These are phyloP conservation scores for Abrus pulchellus DNA, from an alignment of 306 rosid genomes.

Conservation along the genomic window DNA sequence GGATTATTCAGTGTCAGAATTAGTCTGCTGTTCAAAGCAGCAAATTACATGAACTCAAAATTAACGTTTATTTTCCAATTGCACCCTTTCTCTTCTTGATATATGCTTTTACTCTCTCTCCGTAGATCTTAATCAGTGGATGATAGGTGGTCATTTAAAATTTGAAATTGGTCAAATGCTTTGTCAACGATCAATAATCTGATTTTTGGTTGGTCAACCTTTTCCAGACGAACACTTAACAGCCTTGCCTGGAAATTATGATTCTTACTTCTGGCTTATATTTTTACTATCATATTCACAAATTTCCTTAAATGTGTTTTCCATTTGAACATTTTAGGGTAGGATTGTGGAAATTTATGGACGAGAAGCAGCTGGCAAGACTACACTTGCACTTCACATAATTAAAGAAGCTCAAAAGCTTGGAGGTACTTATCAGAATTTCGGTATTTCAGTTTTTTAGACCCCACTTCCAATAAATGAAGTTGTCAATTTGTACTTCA, in stretches of 20 bases:
- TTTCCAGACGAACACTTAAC: slow-evolving; percentile 5
- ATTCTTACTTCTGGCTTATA: slow-evolving; percentile 10
- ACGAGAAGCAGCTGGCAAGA: slow-evolving; percentile 89
- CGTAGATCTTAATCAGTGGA: background rate
- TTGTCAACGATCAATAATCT: slow-evolving; percentile 30
- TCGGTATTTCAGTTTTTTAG: slow-evolving; percentile 2
- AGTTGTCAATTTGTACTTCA: slow-evolving; percentile 18
- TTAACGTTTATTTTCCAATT: background rate
- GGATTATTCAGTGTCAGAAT: slow-evolving; percentile 14
- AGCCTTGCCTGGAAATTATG: slow-evolving; percentile 22
- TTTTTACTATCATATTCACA: slow-evolving; percentile 26
- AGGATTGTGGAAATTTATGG: slow-evolving; percentile 93
- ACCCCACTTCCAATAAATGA: slow-evolving; percentile 22
- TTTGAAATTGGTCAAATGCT: slow-evolving; percentile 5
- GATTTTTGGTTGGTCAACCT: slow-evolving; percentile 30
- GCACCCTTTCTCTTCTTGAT: slow-evolving; percentile 16
- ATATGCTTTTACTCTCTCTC: background rate
- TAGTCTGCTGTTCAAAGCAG: background rate
- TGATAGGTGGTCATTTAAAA: slow-evolving; percentile 4
- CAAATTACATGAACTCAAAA: background rate
- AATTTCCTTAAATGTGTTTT: slow-evolving; percentile 21
- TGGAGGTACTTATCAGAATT: slow-evolving; percentile 64
- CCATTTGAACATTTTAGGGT: slow-evolving; percentile 61
- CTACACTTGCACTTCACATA: slow-evolving; percentile 89
- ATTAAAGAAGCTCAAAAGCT: slow-evolving; percentile 91